A percentile compares a stretch with the other conserved stretches of the same genome.
Evolutionary conservation across 331 rosid genomes (phyloP).

Genomic region (Arachis monticola): DNA sequence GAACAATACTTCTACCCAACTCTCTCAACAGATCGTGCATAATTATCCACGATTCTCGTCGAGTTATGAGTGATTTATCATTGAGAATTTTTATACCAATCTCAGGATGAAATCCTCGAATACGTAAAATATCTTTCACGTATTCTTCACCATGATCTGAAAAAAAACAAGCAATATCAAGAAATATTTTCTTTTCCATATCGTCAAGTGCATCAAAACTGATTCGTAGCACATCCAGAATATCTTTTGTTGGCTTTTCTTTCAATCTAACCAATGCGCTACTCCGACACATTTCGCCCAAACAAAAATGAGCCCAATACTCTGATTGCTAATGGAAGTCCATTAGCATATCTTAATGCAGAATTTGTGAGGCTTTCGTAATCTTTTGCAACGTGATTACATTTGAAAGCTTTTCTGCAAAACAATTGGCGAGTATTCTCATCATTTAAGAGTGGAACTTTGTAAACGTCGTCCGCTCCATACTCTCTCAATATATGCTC

Average conservation of each 20-base stretch:
- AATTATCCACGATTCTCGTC: accelerated
- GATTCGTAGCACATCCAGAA: background rate
- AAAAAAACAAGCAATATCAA: slow-evolving; percentile 33
- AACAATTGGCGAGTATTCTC: background rate
- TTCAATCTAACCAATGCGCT: background rate
- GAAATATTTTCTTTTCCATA: slow-evolving; percentile 7
- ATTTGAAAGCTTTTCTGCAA: slow-evolving; percentile 4
- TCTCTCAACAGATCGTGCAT: slow-evolving; percentile 37
- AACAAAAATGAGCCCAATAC: slow-evolving; percentile 15
- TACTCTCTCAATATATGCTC: slow-evolving; percentile 10
- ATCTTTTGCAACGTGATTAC: background rate
- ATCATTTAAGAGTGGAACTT: background rate
- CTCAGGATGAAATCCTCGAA: slow-evolving; percentile 21
- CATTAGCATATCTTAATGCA: background rate
- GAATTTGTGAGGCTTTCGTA: background rate
- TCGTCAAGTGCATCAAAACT: slow-evolving; percentile 1
- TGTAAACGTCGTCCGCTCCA: slow-evolving; percentile 1
- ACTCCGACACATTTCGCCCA: background rate
- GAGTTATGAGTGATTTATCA: slow-evolving; percentile 30
- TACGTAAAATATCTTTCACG: background rate
- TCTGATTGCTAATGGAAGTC: slow-evolving; percentile 28
- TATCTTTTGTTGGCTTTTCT: background rate
- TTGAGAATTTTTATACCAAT: slow-evolving; percentile 32
- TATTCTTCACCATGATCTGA: accelerated
- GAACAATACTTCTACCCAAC: slow-evolving; percentile 16